Base-by-base conservation (phyloP, 1,284 basidiomycete genomes). In the Ceratobasidium sp. region DNA sequence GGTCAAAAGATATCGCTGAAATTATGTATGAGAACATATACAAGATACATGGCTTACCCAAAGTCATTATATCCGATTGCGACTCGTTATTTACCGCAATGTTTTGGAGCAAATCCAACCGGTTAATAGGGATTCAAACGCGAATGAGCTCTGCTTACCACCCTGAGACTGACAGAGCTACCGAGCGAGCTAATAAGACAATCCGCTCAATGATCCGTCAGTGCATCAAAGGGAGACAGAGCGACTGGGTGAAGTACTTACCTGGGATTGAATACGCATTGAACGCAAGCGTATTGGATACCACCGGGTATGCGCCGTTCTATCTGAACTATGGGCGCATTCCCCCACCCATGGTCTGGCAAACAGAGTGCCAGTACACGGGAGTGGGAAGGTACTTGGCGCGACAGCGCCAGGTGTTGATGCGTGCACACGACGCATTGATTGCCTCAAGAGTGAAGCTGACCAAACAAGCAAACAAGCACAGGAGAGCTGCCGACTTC, bases 231-330 rank as follows among this genome's bases (percentile, higher is more conserved):
- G 76, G 79, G 0, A 81, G 83, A 15, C 87, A 88, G 82, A 33
- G 33, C 33, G 4, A 33, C 4, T 33, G 33, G 33, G 33, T 33
- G 33, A 33, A 33, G 33, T 33, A 82, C 59, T 64, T 87, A 28
- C 85, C 86, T 1, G 82, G 82, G 0, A 84, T 87, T 20, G 85
- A 86, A 78, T 86, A 86, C 78, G 83, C 84, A 5, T 79, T 86
- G 28, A 84, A 84, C 69, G 68, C 66, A 4, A 80, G 84, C 9
- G 77, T 83, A 0, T 84, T 78, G 38, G 82, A 80, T 0, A 78
- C 82, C 26, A 84, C 82, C 10, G 81, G 83, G 1, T 86, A 82
- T 71, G 80, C 85, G 0, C 85, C 85, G 0, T 88, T 86, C 79
- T 82, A 79, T 44, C 75, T 86, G 57, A 84, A 85, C 77, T 77